Percentiles rank a stretch among this genome's conserved stretches.
These are phyloP conservation scores for Pluteus cervinus DNA, from an alignment of 768 basidiomycete species.

Conservation along the genomic window DNA sequence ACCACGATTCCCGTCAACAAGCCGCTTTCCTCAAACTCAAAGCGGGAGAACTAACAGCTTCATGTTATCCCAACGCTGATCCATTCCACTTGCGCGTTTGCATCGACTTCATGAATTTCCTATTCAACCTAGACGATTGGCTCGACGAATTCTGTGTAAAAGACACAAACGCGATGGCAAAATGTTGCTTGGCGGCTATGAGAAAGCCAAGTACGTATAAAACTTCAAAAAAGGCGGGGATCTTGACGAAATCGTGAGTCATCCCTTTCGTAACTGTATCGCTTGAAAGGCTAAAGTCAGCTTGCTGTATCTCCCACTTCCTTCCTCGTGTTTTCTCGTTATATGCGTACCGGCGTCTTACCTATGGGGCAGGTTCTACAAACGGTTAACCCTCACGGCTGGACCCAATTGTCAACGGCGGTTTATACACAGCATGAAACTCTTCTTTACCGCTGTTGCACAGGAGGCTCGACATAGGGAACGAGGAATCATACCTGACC, in stretches of 20 bases:
- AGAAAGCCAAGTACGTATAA: constrained; percentile 12
- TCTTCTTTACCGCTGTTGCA: constrained; percentile 60
- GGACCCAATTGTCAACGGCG: constrained; percentile 23
- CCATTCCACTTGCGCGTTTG: constrained; percentile 36
- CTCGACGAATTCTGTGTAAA: constrained; percentile 14
- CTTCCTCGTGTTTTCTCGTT: too few species aligned
- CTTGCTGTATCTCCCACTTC: constrained; percentile 1
- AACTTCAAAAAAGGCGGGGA: constrained; percentile 16
- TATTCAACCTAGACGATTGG: constrained; percentile 16
- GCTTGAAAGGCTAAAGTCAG: too few species aligned
- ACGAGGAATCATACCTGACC: constrained; percentile 47
- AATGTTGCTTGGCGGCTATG: constrained; percentile 17
- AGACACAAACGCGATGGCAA: constrained; percentile 13
- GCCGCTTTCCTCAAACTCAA: constrained; percentile 30
- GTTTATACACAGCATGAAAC: constrained; percentile 58
- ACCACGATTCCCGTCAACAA: constrained; percentile 8
- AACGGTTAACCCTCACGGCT: constrained; percentile 5
- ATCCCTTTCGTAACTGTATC: too few species aligned
- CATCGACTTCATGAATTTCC: constrained; percentile 36
- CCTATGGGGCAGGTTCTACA: constrained; percentile 10
- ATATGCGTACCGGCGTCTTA: too few species aligned
- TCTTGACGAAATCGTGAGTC: constrained; percentile 17
- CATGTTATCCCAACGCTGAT: constrained; percentile 37
- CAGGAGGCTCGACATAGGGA: constrained; percentile 53
- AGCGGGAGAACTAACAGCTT: constrained; percentile 35